Base-by-base conservation (phyloP, 345 rosid species). In the Euphorbia tirucalli region DNA sequence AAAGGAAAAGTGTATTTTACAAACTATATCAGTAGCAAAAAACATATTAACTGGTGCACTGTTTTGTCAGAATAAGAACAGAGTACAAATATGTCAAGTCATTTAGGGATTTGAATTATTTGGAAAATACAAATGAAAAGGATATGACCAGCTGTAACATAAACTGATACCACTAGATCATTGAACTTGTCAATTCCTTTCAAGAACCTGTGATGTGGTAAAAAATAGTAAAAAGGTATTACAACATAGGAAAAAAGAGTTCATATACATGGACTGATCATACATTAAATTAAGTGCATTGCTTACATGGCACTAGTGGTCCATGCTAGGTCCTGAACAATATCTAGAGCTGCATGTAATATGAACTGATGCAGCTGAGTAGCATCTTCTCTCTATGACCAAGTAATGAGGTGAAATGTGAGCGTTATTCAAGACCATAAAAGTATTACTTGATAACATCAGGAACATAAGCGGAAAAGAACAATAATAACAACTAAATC, bases 141-240 rank as follows among this genome's bases (percentile, higher is more conserved):
- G 99, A 95, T 95, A 90, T 90, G 96, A 77, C 96, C 96, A 64
- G 96, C 97, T 18, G 98, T 95, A 62, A 93, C 99, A 74, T 92
- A 93, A 8, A 95, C 96, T 15, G 99, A 96, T 15, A 93, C 98
- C 75, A 89, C 93, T 77, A 93, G 81, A 76, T 93, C 98, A 78
- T 93, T 96, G 52, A 96, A 96, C 79, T 89, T 84, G 86, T 96
- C 99, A 13, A 93, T 87, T 63, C 89, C 82, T 81, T 96, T 96
- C 85, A 96, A 76, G 83, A 90, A 93, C 97, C 97, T 93, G 88
- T 24, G 70, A 52, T 0, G 43, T 0, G 41, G 18, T 46, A 58
- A 22, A 54, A 35, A 39, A 44, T 19, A 2, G 19, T 37, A 25
- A 39, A 4, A 39, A 37, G 1, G 10, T 9, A 27, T 24, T 8